phyloP scores from a whole-genome alignment of 2,329 filamentous ascomycete genomes.

The Fusarium drepaniforme region DNA sequence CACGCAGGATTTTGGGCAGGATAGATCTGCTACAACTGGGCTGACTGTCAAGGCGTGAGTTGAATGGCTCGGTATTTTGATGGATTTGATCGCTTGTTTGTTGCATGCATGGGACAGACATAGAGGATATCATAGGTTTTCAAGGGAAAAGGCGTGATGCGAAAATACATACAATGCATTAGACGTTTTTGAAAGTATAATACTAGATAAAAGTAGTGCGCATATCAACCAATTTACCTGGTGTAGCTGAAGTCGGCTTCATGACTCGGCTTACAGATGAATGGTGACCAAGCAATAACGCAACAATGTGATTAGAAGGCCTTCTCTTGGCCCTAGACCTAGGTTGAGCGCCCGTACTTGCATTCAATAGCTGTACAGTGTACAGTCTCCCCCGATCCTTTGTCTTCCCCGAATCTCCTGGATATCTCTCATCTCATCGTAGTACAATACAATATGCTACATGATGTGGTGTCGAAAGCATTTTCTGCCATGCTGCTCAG shows the following conservation, averaged over 20 bases:
- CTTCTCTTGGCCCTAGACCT: background rate
- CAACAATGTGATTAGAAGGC: background rate
- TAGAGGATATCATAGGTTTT: background rate
- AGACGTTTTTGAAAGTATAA: background rate
- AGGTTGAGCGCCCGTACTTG: background rate
- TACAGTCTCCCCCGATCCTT: background rate
- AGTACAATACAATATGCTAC: slow-evolving; percentile 39
- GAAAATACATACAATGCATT: background rate
- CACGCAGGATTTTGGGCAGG: slow-evolving; percentile 60
- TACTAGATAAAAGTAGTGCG: slow-evolving; percentile 1
- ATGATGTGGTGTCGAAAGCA: slow-evolving; percentile 18
- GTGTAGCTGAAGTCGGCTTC: background rate
- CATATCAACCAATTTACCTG: background rate
- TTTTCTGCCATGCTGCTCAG: slow-evolving; percentile 9
- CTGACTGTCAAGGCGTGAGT: slow-evolving; percentile 47
- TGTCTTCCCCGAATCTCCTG: slow-evolving; percentile 4
- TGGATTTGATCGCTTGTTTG: background rate
- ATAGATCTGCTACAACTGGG: slow-evolving; percentile 43
- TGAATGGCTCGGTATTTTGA: background rate
- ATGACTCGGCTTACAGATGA: background rate
- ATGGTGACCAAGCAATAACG: background rate
- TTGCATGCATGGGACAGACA: background rate
- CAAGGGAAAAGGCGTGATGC: background rate
- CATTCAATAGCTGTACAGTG: slow-evolving; percentile 12
- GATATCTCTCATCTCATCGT: slow-evolving; percentile 33